Conservation (phyloP, 2,329 filamentous ascomycete genomes). For the Dothistroma septosporum region DNA sequence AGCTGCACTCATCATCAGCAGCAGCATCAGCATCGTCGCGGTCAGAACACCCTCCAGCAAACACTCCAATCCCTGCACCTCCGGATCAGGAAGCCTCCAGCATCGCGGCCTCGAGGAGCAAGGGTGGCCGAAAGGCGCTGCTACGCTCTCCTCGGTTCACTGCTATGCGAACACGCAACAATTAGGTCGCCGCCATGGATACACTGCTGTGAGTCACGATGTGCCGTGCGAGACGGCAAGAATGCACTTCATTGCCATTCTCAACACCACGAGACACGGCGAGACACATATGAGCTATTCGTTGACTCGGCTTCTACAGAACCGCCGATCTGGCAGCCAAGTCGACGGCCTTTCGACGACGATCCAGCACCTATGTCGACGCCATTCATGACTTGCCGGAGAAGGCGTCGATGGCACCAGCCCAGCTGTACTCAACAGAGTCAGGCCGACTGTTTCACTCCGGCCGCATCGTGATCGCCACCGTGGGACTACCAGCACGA, state of each 20-base stretch:
- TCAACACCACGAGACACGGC: background rate
- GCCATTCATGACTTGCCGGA: conserved; percentile 91
- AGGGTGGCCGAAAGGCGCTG: background rate
- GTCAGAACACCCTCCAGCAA: background rate
- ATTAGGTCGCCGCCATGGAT: conserved; percentile 16
- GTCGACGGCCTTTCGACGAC: conserved; percentile 81
- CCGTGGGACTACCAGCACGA: conserved; percentile 88
- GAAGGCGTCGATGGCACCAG: conserved; percentile 80
- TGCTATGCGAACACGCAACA: background rate
- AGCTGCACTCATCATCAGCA: background rate
- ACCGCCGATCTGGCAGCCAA: conserved; percentile 90
- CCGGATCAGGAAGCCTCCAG: conserved; percentile 3
- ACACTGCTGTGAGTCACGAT: conserved; percentile 20
- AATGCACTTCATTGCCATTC: no score
- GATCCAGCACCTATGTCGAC: conserved; percentile 94
- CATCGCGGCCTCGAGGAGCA: background rate
- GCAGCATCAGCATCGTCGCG: background rate
- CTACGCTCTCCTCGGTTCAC: background rate
- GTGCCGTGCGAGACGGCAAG: background rate
- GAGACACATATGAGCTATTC: background rate
- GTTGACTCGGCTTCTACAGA: conserved; percentile 14
- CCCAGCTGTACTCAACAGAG: conserved; percentile 97
- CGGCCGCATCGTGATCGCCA: conserved; percentile 93
- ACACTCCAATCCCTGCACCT: background rate
- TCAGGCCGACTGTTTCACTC: conserved; percentile 96